phyloP scores from a whole-genome alignment of 2,329 filamentous ascomycete genomes.

The Geosmithia morbida region DNA sequence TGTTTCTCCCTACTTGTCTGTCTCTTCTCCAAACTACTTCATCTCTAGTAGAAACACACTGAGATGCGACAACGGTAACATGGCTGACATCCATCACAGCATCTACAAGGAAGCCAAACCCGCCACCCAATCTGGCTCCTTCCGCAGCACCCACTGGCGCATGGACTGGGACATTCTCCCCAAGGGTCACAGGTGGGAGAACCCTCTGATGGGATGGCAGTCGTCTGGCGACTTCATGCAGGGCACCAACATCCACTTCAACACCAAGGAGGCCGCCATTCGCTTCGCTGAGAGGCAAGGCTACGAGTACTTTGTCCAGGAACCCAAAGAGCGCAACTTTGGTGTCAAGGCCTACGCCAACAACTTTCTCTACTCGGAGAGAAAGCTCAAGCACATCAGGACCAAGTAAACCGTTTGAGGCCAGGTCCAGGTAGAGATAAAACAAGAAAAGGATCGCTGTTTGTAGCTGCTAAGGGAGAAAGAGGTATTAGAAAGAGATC shows the following conservation, averaged over 20 bases:
- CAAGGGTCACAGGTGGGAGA: constrained; percentile 97
- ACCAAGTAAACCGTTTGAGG: constrained; percentile 59
- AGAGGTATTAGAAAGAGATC: too few relatives aligned
- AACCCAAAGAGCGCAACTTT: constrained; percentile 79
- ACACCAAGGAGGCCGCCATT: constrained; percentile 87
- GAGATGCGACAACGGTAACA: too few relatives aligned
- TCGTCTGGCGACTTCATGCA: constrained; percentile 93
- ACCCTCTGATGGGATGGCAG: constrained; percentile 96
- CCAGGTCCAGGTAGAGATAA: too few relatives aligned
- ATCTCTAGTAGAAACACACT: too few relatives aligned
- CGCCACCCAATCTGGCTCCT: constrained; percentile 89
- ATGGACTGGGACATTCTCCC: constrained; percentile 96
- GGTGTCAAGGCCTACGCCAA: constrained; percentile 90
- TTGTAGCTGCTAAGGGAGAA: too few relatives aligned
- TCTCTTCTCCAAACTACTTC: background rate
- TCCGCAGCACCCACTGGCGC: constrained; percentile 75
- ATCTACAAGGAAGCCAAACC: constrained; percentile 88
- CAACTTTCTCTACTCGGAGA: constrained; percentile 78
- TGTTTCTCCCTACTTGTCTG: constrained; percentile 9
- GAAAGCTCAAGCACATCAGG: constrained; percentile 76
- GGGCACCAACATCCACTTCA: constrained; percentile 81
- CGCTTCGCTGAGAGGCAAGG: constrained; percentile 96
- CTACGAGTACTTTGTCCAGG: constrained; percentile 97
- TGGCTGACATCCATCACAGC: constrained; percentile 31
- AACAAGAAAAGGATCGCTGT: too few relatives aligned